These are phyloP conservation scores for Nitzschia sp. DNA, from an alignment of 108 stramenopile species.

Conservation along the genomic window DNA sequence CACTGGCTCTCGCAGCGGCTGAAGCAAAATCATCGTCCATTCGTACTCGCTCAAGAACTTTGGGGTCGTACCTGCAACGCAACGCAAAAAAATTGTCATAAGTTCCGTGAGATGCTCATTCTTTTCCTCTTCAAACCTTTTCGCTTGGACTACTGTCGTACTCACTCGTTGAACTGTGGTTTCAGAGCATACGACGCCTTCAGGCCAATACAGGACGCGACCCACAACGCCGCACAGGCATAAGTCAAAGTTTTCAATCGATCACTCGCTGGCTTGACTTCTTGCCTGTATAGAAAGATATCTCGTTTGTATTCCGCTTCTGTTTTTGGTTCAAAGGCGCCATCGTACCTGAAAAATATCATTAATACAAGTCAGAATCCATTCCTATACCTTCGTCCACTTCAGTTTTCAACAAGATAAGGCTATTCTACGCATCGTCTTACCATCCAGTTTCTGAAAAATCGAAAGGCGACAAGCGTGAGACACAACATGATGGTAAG, in stretches of 20 bases:
- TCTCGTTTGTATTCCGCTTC: conserved; percentile 73
- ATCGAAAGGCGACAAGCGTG: too few species aligned
- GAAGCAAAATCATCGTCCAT: conserved; percentile 71
- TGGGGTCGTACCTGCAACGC: conserved; percentile 69
- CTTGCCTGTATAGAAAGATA: conserved; percentile 66
- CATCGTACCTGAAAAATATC: conserved; percentile 78
- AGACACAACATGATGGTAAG: background rate
- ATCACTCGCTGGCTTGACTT: conserved; percentile 78
- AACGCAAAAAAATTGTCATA: too few species aligned
- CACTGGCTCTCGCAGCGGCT: conserved; percentile 62
- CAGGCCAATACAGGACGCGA: conserved; percentile 65
- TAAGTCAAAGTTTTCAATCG: conserved; percentile 61
- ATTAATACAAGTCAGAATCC: too few species aligned
- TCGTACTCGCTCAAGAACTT: conserved; percentile 59
- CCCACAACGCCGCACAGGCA: conserved; percentile 51
- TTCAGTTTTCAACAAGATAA: too few species aligned
- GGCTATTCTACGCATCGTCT: too few species aligned
- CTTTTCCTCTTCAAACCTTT: background rate
- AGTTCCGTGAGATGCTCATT: background rate
- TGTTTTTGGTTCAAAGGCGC: conserved; percentile 76
- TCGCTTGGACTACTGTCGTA: background rate
- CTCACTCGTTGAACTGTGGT: conserved; percentile 68
- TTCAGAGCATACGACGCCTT: conserved; percentile 58
- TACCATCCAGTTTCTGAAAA: conserved; percentile 3
- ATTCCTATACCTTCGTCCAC: too few species aligned